Conservation (phyloP, 75 land plant genomes). For the Gnetum montanum region DNA sequence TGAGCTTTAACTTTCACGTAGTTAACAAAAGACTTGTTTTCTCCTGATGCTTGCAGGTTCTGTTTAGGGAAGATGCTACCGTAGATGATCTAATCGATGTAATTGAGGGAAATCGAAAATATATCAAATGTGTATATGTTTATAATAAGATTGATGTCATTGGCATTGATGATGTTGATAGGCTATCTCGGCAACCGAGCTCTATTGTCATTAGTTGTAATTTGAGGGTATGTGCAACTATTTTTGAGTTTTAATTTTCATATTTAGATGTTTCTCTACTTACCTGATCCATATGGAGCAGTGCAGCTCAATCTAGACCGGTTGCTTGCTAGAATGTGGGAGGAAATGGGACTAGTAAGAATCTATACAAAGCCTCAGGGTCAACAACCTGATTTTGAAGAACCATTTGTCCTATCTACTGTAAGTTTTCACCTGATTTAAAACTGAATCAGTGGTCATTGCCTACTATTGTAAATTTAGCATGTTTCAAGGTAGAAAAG, state of each 20-base stretch:
- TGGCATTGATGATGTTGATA: constrained; percentile 99
- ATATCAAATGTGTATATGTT: constrained; percentile 94
- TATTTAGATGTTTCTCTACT: background rate
- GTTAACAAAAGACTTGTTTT: no score
- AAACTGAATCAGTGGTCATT: no score
- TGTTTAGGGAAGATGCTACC: constrained; percentile 97
- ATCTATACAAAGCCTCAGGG: constrained; percentile 98
- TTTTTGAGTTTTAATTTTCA: background rate
- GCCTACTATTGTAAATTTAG: no score
- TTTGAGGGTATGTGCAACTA: constrained; percentile 48
- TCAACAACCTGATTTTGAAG: constrained; percentile 96
- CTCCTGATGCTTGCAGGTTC: constrained; percentile 39
- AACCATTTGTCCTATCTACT: constrained; percentile 86
- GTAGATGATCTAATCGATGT: constrained; percentile 99
- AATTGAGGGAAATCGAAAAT: constrained; percentile 95
- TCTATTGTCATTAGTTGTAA: constrained; percentile 99
- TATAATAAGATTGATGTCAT: constrained; percentile 98
- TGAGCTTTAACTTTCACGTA: no score
- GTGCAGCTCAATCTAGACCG: constrained; percentile 91
- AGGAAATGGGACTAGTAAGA: constrained; percentile 96
- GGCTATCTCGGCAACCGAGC: constrained; percentile 81
- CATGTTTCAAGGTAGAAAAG: background rate
- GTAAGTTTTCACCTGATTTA: no score
- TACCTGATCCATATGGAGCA: no score
- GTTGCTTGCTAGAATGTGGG: constrained; percentile 97